Base-by-base conservation (phyloP, 768 basidiomycete genomes). In the Filobasidium floriforme region DNA sequence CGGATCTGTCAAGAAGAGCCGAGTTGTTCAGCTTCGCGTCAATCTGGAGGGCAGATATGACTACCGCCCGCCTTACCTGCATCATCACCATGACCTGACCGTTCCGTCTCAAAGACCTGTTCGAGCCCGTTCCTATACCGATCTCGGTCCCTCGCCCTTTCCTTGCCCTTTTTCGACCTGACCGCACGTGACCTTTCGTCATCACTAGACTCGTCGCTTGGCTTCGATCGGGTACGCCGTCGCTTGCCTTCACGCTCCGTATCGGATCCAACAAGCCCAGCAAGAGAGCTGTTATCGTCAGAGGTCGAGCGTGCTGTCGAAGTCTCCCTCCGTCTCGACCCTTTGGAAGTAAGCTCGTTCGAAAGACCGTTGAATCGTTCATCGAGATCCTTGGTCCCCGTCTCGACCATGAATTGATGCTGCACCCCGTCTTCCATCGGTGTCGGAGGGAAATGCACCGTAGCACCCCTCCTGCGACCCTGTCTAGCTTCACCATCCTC, bases 1-100 rank as follows among this genome's bases (percentile, higher is more conserved):
- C 6, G 62, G 62, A 32, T 63, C 62, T 63, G 62, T 4, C 6
- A 57, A 15, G 14, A 40, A 22, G 59, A 29, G 41, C 18, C 18
- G 40, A 26, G 4, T 59, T n/a, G 26, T 4, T 51, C 24, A 24
- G 24, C 6, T 24, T 18, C 12, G 18, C 46, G 46, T 51, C 5
- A 19, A 3, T 5, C 46, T 5, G 46, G 18, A 15, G 12, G 14
- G 18, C 4, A 18, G 46, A 49, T 14, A 49, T 49, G 46, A 12
- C 15, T 18, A 4, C 22, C 18, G 54, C 24, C 18, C 12, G 22
- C 15, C 54, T 14, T 26, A 57, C 54, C 54, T 15, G 15, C 26
- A 28, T 57, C 54, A 24, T 57, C 54, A 22, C 4, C 54, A 15
- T 6, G 54, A 19, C 54, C 26, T 15, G 26, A 24, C 6, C 26